These are phyloP conservation scores for Hemileia vastatrix DNA, from an alignment of 1,284 basidiomycete species.

Conservation along the genomic window DNA sequence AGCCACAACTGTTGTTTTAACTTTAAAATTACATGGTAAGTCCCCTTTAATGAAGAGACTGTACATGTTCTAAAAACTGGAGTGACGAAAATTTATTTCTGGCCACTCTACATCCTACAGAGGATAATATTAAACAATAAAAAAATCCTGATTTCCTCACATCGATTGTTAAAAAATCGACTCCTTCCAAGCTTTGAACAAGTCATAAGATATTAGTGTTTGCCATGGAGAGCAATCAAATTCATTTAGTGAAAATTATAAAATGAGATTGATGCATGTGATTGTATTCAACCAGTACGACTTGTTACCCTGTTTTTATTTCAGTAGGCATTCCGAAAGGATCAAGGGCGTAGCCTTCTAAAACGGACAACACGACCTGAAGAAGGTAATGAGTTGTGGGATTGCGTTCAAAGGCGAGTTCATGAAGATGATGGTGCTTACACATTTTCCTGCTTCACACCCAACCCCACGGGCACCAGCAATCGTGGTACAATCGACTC, in stretches of 20 bases:
- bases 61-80: no score
- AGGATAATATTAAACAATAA: no score
- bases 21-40: no score
- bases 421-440: neutral
- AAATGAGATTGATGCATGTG: neutral
- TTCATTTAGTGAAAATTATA: neutral
- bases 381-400: neutral
- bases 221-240: neutral
- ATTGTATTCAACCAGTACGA: constrained; percentile 1
- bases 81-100: no score
- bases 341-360: neutral
- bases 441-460: constrained; percentile 17
- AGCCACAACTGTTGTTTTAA: no score
- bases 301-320: no score
- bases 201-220: neutral
- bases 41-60: no score
- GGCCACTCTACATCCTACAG: no score
- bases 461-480: constrained; percentile 18
- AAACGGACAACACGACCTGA: constrained; percentile 5
- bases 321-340: neutral
- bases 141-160: no score
- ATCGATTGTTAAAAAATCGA: no score
- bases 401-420: neutral
- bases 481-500: constrained; percentile 12
- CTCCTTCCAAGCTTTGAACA: no score